Base-by-base conservation (phyloP, 768 basidiomycete genomes). In the Tulasnella sp. region DNA sequence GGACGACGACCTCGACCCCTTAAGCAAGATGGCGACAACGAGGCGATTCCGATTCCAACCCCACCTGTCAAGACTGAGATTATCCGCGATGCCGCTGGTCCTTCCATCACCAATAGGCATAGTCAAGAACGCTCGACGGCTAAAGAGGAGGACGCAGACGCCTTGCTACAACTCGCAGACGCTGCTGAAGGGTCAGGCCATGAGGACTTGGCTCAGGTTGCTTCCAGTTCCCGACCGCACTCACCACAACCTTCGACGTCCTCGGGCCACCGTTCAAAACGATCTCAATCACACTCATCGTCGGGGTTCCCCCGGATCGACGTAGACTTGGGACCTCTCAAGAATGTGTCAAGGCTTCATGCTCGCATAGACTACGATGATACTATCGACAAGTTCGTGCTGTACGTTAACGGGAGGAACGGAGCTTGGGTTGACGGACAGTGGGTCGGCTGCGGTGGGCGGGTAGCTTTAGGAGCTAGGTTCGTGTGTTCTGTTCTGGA, bases 361-460 rank as follows among this genome's bases (percentile, higher is more conserved):
- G 98, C 98, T 46, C 93, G 92, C 88, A 96, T 99, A 83, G 95
- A 95, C 85, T 98, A 95, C 84, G 95, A 97, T 88, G 93, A 94
- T 85, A 93, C 95, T 11, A 92, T 93, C 82, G 94, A 94, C 82
- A 91, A 93, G 77, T 98, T 97, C 85, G 92, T 95, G 22, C 90
- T 99, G 48, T 92, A 92, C 81, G 97, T 99, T 50, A 90, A 95
- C 50, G 98, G 98, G n/a, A 89, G 98, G 80, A 99, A 99, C 84
- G 98, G 98, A 18, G 96, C 96, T 24, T 98, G 97, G 94, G 96
- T 99, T 6, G 96, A 99, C 82, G 97, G 96, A 42, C 92, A 94
- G n/a, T 99, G 97, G 94, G 92, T 92, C 75, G 94, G 93, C 16
- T 93, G 94, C 82, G 96, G 97, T 22, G 93, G 93, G 81, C 91